Evolutionary conservation across 306 rosid genomes (phyloP).

Genomic region (Neltuma alba): DNA sequence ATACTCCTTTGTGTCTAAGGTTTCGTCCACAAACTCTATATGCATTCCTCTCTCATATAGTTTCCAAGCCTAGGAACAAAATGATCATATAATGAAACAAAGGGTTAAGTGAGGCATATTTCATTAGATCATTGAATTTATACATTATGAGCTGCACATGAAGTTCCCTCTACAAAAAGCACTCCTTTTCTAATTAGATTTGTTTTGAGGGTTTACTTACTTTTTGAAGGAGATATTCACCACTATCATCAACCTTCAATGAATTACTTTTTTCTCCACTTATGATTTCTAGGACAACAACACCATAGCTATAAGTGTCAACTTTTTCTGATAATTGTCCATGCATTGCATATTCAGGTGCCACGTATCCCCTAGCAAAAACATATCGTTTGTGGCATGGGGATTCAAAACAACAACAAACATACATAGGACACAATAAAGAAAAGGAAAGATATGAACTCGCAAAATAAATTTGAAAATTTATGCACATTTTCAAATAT

Average conservation of each 20-base stretch:
- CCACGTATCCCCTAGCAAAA: neutral
- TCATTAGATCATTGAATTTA: neutral
- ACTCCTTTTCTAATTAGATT: too few species aligned
- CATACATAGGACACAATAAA: neutral
- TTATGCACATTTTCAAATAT: neutral
- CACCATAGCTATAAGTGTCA: neutral
- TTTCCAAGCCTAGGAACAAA: neutral
- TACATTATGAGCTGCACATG: neutral
- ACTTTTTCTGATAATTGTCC: conserved; percentile 8
- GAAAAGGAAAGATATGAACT: neutral
- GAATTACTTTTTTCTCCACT: neutral
- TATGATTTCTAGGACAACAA: neutral
- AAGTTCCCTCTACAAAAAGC: neutral
- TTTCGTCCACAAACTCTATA: neutral
- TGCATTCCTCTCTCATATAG: neutral
- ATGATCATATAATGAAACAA: neutral
- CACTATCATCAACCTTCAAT: neutral
- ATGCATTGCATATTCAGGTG: neutral
- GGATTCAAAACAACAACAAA: neutral
- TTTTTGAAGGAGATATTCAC: neutral
- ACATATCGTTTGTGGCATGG: neutral
- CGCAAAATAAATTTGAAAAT: neutral
- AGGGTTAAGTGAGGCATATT: too few species aligned
- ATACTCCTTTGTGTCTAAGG: neutral
- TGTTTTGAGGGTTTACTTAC: neutral